Evolutionary conservation across 2,329 filamentous ascomycete genomes (phyloP).

Genomic region (Fusarium vanettenii): DNA sequence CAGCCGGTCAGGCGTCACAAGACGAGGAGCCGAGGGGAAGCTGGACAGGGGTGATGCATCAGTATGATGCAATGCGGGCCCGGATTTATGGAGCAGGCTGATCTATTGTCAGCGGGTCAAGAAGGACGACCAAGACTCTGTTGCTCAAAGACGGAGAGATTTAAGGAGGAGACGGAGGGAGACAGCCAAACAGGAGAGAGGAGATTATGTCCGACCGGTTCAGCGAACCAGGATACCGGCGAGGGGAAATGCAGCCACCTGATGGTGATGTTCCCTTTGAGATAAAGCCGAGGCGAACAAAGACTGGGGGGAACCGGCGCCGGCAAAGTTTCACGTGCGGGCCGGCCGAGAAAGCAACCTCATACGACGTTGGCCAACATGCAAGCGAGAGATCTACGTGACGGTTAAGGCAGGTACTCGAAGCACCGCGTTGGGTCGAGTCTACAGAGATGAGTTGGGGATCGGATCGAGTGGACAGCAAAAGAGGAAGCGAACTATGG

Average conservation of each 20-base stretch:
- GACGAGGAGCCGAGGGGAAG: slow-evolving; percentile 30
- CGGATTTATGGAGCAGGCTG: slow-evolving; percentile 39
- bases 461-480: not conserved
- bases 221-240: slow-evolving; percentile 14
- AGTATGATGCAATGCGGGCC: slow-evolving; percentile 43
- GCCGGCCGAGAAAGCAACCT: slow-evolving; percentile 31
- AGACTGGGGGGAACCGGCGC: slow-evolving; percentile 23
- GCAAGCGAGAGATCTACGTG: slow-evolving; percentile 35
- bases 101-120: slow-evolving; percentile 38
- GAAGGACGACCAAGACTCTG: slow-evolving; percentile 19
- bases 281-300: slow-evolving; percentile 41
- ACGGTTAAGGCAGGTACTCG: slow-evolving; percentile 35
- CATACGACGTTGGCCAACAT: slow-evolving; percentile 27
- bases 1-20: slow-evolving; percentile 42
- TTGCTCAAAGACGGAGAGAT: slow-evolving; percentile 3
- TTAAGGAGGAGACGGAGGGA: slow-evolving; percentile 11
- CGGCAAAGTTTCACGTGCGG: slow-evolving; percentile 40
- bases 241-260: slow-evolving; percentile 31
- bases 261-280: slow-evolving; percentile 26
- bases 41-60: slow-evolving; percentile 39
- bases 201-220: slow-evolving; percentile 14
- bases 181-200: slow-evolving; percentile 9
- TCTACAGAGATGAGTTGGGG: slow-evolving; percentile 8
- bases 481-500: slow-evolving; percentile 8
- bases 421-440: slow-evolving; percentile 19